These are phyloP conservation scores for Tubosaeta brunneosetosa DNA, from an alignment of 768 basidiomycete species.

Conservation along the genomic window DNA sequence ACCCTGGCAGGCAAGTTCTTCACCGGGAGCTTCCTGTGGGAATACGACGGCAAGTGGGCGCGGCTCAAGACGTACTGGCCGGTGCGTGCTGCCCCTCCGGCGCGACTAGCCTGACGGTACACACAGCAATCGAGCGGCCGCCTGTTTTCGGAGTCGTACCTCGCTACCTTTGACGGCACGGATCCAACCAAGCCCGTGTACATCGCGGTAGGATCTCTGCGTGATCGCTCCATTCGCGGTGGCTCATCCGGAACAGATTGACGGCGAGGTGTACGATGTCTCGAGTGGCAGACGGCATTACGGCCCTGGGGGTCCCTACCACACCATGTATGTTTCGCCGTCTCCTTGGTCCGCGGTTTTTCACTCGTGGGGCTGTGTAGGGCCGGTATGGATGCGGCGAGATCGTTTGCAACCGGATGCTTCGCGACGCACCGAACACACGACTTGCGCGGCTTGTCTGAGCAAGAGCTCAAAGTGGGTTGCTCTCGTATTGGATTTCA, in stretches of 20 bases:
- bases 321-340: constrained; percentile 50
- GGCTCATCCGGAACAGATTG: constrained; percentile 53
- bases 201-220: constrained; percentile 59
- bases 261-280: constrained; percentile 92
- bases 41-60: constrained; percentile 63
- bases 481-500: background rate
- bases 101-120: background rate
- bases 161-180: constrained; percentile 71
- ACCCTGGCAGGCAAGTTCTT: constrained; percentile 75
- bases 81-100: constrained; percentile 33
- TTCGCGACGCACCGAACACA: constrained; percentile 88
- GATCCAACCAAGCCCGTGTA: constrained; percentile 66
- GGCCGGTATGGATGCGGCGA: constrained; percentile 83
- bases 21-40: constrained; percentile 85
- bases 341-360: constrained; percentile 17
- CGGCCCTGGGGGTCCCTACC: constrained; percentile 84
- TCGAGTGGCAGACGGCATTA: constrained; percentile 70
- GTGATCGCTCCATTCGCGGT: constrained; percentile 3
- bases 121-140: constrained; percentile 49
- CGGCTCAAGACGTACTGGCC: constrained; percentile 61
- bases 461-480: constrained; percentile 66
- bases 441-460: constrained; percentile 78
- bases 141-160: constrained; percentile 67
- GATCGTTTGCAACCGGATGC: constrained; percentile 92
- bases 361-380: constrained; percentile 36